Conservation (phyloP, 2,329 filamentous ascomycete species). For the Helminthosporium solani region DNA sequence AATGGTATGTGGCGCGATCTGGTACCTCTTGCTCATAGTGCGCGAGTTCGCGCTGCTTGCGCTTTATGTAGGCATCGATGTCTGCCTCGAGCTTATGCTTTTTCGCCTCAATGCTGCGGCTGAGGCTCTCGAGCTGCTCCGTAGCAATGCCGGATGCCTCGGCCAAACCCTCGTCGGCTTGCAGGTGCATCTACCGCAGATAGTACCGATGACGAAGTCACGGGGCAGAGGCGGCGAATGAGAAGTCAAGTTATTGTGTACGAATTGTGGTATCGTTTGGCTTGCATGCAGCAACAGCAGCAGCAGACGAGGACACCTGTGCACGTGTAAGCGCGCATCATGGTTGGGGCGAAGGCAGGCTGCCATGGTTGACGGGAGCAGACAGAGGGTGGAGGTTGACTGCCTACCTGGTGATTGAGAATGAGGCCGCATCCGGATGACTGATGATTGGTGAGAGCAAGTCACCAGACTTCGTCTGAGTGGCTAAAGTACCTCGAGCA, state of each 20-base stretch:
- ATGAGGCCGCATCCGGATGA: neutral
- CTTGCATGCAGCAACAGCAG: slow-evolving; percentile 9
- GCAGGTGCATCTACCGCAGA: slow-evolving; percentile 33
- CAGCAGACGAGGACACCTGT: slow-evolving; percentile 12
- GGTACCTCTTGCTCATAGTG: slow-evolving; percentile 35
- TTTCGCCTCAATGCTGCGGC: slow-evolving; percentile 36
- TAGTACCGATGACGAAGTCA: slow-evolving; percentile 21
- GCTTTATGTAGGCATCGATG: slow-evolving; percentile 35
- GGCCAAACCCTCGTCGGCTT: slow-evolving; percentile 30
- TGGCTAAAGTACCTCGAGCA: neutral
- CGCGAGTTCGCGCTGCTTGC: slow-evolving; percentile 37
- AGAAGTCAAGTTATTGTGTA: slow-evolving; percentile 7
- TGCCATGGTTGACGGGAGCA: neutral
- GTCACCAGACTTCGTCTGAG: neutral
- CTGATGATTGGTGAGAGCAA: neutral
- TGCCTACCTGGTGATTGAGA: neutral
- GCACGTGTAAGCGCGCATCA: slow-evolving; percentile 15
- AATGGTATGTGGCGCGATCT: slow-evolving; percentile 1
- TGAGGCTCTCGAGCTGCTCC: slow-evolving; percentile 34
- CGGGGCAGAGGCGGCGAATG: slow-evolving; percentile 17
- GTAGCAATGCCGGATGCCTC: slow-evolving; percentile 34
- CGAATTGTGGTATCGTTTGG: slow-evolving; percentile 1
- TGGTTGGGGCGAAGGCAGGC: neutral
- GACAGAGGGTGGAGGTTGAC: neutral
- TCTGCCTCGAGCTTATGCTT: slow-evolving; percentile 40